Evolutionary conservation across 192 early-diverging fungal genomes (phyloP).

Genomic region (Helicostylum pulchrum): DNA sequence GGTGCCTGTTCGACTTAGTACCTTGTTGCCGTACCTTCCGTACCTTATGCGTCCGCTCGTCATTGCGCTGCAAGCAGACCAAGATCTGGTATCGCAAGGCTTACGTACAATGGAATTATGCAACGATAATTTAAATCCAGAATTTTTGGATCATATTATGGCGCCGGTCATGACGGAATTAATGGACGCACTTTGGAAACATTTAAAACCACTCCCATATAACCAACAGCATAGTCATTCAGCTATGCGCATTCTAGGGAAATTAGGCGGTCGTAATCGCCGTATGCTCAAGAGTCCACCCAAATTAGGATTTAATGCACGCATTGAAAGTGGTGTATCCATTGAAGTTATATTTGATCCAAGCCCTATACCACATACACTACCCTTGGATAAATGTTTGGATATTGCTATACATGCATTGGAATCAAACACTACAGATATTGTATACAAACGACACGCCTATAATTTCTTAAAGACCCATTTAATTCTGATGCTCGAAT

Average conservation of each 20-base stretch:
- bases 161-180: conserved; percentile 89
- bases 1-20: conserved; percentile 93
- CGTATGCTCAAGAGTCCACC: conserved; percentile 77
- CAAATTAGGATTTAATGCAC: conserved; percentile 42
- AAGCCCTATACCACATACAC: conserved; percentile 41
- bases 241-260: conserved; percentile 91
- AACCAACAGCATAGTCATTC: conserved; percentile 77
- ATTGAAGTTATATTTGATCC: conserved; percentile 58
- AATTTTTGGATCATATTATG: conserved; percentile 96
- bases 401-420: conserved; percentile 51
- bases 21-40: conserved; percentile 87
- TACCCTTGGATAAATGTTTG: conserved; percentile 61
- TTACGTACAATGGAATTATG: conserved; percentile 97
- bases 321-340: conserved; percentile 55
- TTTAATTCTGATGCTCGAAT: conserved; percentile 63
- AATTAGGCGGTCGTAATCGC: conserved; percentile 95
- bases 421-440: conserved; percentile 46
- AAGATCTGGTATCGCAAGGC: conserved; percentile 92
- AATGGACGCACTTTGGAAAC: conserved; percentile 91
- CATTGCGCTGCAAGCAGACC: conserved; percentile 84
- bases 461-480: conserved; percentile 68
- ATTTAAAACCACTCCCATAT: conserved; percentile 88
- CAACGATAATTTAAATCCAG: conserved; percentile 96
- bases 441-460: conserved; percentile 54
- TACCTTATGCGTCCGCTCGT: conserved; percentile 97